These are phyloP conservation scores for Adenanthera pavonina DNA, from an alignment of 306 rosid genomes.

Conservation along the genomic window DNA sequence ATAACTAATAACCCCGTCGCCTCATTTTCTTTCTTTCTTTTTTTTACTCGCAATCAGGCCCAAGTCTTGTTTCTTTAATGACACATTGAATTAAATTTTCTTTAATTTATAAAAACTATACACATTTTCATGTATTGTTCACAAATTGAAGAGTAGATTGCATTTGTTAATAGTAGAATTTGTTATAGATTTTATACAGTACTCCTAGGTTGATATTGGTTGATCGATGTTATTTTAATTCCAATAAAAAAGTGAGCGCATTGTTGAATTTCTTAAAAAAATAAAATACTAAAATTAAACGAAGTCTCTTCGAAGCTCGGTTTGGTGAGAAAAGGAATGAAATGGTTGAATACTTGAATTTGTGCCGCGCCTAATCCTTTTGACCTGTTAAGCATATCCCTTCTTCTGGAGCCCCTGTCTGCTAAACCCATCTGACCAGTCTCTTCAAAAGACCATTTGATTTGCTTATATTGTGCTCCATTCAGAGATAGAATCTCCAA, in stretches of 20 bases:
- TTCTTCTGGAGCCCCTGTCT: constrained; percentile 14
- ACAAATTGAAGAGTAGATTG: too few species aligned
- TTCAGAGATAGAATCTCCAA: constrained; percentile 3
- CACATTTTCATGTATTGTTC: too few species aligned
- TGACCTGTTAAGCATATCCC: constrained; percentile 38
- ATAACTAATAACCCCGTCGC: too few species aligned
- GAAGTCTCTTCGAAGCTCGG: neutral
- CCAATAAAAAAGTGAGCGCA: neutral
- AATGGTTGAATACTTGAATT: constrained; percentile 25
- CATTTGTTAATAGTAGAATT: too few species aligned
- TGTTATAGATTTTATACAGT: too few species aligned
- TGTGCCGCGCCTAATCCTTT: constrained; percentile 28
- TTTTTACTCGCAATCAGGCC: too few species aligned
- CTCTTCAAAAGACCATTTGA: constrained; percentile 5
- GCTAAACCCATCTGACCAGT: constrained; percentile 29
- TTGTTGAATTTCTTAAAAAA: neutral
- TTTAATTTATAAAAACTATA: too few species aligned
- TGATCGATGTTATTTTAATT: neutral
- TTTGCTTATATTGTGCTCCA: neutral
- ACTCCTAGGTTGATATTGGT: too few species aligned
- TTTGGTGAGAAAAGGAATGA: neutral
- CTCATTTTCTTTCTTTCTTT: too few species aligned
- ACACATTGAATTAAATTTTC: too few species aligned
- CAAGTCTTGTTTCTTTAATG: too few species aligned
- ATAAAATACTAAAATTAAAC: neutral